A percentile compares a stretch with the other conserved stretches of the same genome.
Evolutionary conservation across 768 basidiomycete genomes (phyloP).

Genomic region (Arthromyces matolae): DNA sequence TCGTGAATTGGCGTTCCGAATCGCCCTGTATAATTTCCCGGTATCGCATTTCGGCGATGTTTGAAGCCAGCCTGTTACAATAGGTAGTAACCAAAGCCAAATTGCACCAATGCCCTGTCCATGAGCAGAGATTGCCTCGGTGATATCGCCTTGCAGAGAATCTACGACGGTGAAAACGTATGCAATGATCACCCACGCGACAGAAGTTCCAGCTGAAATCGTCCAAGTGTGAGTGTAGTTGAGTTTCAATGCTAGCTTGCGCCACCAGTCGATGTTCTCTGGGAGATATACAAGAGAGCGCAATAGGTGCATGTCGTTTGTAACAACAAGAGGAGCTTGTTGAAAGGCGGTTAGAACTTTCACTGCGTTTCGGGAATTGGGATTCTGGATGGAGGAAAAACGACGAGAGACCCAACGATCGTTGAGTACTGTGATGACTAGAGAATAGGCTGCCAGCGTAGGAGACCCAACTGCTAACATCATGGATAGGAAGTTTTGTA

Average conservation of each 20-base stretch:
- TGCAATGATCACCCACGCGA: constrained; percentile 39
- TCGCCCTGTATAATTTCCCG: constrained; percentile 24
- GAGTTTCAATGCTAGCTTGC: constrained; percentile 24
- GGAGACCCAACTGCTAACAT: constrained; percentile 41
- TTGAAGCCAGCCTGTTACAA: constrained; percentile 34
- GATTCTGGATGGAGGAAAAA: constrained; percentile 21
- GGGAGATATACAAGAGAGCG: constrained; percentile 35
- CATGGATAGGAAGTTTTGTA: constrained; percentile 33
- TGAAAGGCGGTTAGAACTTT: constrained; percentile 34
- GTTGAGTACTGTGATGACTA: constrained; percentile 28
- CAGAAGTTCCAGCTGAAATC: constrained; percentile 34
- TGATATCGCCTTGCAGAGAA: constrained; percentile 18
- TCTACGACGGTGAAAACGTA: constrained; percentile 33
- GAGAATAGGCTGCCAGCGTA: constrained; percentile 36
- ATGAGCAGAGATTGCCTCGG: constrained; percentile 21
- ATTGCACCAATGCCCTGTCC: constrained; percentile 37
- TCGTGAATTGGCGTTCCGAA: constrained; percentile 25
- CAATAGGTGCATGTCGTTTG: constrained; percentile 21
- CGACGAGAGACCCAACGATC: constrained; percentile 30
- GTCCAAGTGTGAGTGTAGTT: constrained; percentile 38
- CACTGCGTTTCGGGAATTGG: constrained; percentile 25
- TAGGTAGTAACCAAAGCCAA: constrained; percentile 36
- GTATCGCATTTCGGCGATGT: constrained; percentile 38
- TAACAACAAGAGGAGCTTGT: constrained; percentile 33
- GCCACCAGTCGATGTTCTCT: constrained; percentile 38